Percentiles rank a stretch among this genome's conserved stretches.
These are phyloP conservation scores for Lignosus rhinocerotis DNA, from an alignment of 1,284 basidiomycete genomes.

Conservation along the genomic window DNA sequence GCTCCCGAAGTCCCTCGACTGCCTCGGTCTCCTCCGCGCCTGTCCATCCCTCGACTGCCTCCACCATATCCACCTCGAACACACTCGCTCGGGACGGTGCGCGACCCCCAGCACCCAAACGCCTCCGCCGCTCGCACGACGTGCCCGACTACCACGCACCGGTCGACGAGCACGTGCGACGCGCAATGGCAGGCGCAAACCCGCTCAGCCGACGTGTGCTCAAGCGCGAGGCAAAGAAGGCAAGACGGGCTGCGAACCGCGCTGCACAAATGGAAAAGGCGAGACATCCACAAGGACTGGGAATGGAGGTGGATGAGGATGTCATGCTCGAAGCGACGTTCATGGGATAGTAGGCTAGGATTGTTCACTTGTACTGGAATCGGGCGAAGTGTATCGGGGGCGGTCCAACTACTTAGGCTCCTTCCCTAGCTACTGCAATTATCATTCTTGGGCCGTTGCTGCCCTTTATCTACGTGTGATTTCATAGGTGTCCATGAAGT, in stretches of 20 bases:
- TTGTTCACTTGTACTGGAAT: too few species aligned
- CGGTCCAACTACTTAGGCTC: too few species aligned
- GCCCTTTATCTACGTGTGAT: too few species aligned
- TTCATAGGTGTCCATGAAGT: too few species aligned
- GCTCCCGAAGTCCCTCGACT: constrained; percentile 34
- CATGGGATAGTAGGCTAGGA: constrained; percentile 8
- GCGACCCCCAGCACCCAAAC: constrained; percentile 52
- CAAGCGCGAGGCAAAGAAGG: constrained; percentile 63
- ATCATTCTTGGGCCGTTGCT: too few species aligned
- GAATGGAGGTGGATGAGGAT: constrained; percentile 41
- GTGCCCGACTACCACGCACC: constrained; percentile 50
- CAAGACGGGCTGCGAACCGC: constrained; percentile 45
- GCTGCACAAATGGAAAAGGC: constrained; percentile 17
- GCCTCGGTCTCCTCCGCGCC: too few species aligned
- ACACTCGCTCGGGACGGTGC: constrained; percentile 1
- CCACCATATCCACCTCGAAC: neutral
- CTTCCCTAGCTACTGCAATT: too few species aligned
- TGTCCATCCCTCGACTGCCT: neutral
- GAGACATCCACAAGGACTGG: neutral
- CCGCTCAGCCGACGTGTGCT: constrained; percentile 56
- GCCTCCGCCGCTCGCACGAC: constrained; percentile 53
- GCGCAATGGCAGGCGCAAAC: constrained; percentile 50
- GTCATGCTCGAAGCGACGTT: constrained; percentile 30
- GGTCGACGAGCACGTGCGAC: constrained; percentile 38
- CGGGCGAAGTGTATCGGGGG: too few species aligned